Evolutionary conservation across 345 rosid species (phyloP), one percentile per base, ranked within the genome.

Genomic region (Arabidopsis suecica): DNA sequence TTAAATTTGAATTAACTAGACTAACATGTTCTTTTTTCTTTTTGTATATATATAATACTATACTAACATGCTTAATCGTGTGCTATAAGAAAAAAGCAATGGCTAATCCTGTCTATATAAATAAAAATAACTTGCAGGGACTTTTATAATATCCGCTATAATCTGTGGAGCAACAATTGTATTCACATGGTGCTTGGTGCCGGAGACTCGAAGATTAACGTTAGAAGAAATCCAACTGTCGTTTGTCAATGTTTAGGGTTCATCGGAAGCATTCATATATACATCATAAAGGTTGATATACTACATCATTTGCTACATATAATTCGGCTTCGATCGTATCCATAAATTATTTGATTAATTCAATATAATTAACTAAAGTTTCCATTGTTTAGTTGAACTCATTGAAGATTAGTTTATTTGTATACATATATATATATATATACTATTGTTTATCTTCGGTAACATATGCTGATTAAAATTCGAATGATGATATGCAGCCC

Each of bases 211-310:
- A 66, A 87, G 85, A n/a, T 65, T 81, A 65, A 72, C 79, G 0
- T 79, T 87, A 1, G 88, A 87, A 79, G 87, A 87, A 72, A 80
- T 87, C 2, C 90, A 87, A 67, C 78, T 69, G 1, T 83, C 84
- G 0, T 60, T 81, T 30, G 32, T 74, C 14, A 57, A 40, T 61
- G 5, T 16, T 36, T 66, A 74, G 41, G 9, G 12, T 41, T 75
- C 7, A 67, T 59, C 22, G 0, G 11, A 74, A 1, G 25, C 48
- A 25, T 48, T 45, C 18, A 5, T 45, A 10, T 36, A 44, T 25
- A 1, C 1, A 25, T 25, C 18, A 16, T 33, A 9, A 18, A 41
- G 38, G 20, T 56, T 8, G 61, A 45, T 45, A n/a, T 33, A 44
- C 14, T 55, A 30, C 20, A 56, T 56, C 61, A 32, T 56, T 7